A percentile compares a stretch with the other conserved stretches of the same genome.
These are phyloP conservation scores for Candida ortonii DNA, from an alignment of 805 yeast species.

Conservation along the genomic window DNA sequence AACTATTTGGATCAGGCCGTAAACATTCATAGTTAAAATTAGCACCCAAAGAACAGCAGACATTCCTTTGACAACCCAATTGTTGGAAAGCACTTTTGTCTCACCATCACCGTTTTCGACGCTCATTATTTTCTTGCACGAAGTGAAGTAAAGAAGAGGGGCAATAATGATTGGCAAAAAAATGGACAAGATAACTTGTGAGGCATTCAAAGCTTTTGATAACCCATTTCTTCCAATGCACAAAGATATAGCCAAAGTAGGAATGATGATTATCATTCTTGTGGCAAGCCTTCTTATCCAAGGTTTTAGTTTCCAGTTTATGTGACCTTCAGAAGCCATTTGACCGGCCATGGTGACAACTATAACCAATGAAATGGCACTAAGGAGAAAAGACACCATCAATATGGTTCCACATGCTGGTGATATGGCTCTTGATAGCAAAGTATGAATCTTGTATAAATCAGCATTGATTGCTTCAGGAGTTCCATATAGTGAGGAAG, in stretches of 20 bases:
- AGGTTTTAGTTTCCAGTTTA: slow-evolving; percentile 73
- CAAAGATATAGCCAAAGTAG: slow-evolving; percentile 66
- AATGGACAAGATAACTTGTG: slow-evolving; percentile 77
- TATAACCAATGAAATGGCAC: slow-evolving; percentile 84
- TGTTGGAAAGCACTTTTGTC: slow-evolving; percentile 52
- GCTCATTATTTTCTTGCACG: slow-evolving; percentile 61
- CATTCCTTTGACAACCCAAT: slow-evolving; percentile 51
- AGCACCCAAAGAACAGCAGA: slow-evolving; percentile 64
- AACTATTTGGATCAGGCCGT: slow-evolving; percentile 48
- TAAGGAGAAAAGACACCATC: slow-evolving; percentile 72
- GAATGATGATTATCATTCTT: slow-evolving; percentile 67
- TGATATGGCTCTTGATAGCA: slow-evolving; percentile 55
- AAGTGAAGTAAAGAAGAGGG: slow-evolving; percentile 77
- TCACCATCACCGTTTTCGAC: slow-evolving; percentile 35
- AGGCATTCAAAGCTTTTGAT: slow-evolving; percentile 66
- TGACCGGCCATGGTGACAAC: slow-evolving; percentile 91
- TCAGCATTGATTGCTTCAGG: slow-evolving; percentile 67
- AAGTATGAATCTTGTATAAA: slow-evolving; percentile 64
- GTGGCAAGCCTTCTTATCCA: slow-evolving; percentile 79
- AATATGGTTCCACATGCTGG: slow-evolving; percentile 77
- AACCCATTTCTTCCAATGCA: slow-evolving; percentile 68
- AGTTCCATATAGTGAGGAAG: slow-evolving; percentile 66
- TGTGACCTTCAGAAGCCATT: slow-evolving; percentile 82
- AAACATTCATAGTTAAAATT: slow-evolving; percentile 62
- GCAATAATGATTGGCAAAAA: slow-evolving; percentile 77